Base-by-base conservation (phyloP, 2,329 filamentous ascomycete species). In the Penicillium sp. region DNA sequence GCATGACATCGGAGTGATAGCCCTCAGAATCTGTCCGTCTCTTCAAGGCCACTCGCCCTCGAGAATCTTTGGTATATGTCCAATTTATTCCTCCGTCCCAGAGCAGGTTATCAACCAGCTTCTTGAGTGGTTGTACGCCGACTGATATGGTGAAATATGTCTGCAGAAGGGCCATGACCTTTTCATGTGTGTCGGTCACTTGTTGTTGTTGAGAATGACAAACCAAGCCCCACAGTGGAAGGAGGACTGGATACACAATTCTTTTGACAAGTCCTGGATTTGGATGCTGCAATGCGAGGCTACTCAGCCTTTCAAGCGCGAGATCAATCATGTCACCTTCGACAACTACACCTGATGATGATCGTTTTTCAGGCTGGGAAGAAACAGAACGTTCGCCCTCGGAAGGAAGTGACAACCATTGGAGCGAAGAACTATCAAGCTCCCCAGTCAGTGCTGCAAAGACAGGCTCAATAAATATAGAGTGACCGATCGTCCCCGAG, bases 201-300 rank as follows among this genome's bases (percentile, higher is more conserved):
- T 70, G 52, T 25, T 75, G 60, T 53, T 78, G 71, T 52, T 70
- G 60, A n/a, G 77, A 65, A 58, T 74, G 76, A 57, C 75, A 79
- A 30, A 70, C 65, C 26, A 80, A 54, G 6, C 78, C 76, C 78
- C 78, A 80, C 3, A 80, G 69, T 5, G 78, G 76, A 25, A 79
- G 68, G 37, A 80, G 66, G 26, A 79, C 70, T 4, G 77, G 78
- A 45, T 72, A 71, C 3, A 80, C 65, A 7, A 79, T 64, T 52
- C 78, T 73, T 59, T 78, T 80, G 19, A 79, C 75, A 16, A 80
- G 72, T 4, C 75, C 73, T 16, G 78, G 78, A 57, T 79, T 80
- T 16, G 78, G 78, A 63, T 79, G 78, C 37, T 78, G 75, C 26
- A 78, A 61, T 7, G 73, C 68, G n/a, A 80, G 61, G 6, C 65